These are phyloP conservation scores for Verticillium tricorpus DNA, from an alignment of 2,329 filamentous ascomycete species.

Conservation along the genomic window DNA sequence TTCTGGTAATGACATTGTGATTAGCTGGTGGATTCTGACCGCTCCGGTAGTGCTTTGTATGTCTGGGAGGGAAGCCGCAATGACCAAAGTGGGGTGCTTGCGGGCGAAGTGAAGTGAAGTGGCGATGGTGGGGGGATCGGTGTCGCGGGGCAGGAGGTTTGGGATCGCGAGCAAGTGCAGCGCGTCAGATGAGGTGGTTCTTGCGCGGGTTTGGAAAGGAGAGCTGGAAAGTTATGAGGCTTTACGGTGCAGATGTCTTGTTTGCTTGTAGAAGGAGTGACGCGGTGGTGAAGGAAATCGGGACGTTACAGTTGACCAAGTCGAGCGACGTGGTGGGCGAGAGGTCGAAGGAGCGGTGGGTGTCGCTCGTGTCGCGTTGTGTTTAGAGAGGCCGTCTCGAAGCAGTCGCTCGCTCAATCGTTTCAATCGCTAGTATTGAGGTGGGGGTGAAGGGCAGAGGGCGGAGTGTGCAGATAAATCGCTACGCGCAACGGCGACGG, in stretches of 20 bases:
- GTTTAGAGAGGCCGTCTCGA: not conserved
- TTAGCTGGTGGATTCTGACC: not conserved
- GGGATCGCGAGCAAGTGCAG: not conserved
- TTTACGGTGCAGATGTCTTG: not conserved
- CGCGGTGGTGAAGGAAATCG: not conserved
- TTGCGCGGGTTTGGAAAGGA: not conserved
- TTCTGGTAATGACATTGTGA: not conserved
- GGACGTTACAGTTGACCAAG: not conserved
- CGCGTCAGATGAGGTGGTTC: not conserved
- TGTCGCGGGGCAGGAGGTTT: not conserved
- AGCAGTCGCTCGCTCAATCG: not conserved
- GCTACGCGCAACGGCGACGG: not conserved
- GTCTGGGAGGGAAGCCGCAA: not conserved
- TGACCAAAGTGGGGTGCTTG: not conserved
- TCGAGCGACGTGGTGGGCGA: not conserved
- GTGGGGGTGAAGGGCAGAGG: not conserved
- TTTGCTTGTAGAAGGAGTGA: not conserved
- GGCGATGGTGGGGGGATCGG: not conserved
- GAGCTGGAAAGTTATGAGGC: not conserved
- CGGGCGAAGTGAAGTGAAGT: not conserved
- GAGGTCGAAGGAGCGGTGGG: not conserved
- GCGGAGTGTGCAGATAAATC: not conserved
- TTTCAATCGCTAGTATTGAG: not conserved
- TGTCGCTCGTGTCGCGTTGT: not conserved
- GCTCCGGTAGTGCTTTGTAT: not conserved